Conservation (phyloP, 2,329 filamentous ascomycete genomes). For the Phaeosphaeria sp. region DNA sequence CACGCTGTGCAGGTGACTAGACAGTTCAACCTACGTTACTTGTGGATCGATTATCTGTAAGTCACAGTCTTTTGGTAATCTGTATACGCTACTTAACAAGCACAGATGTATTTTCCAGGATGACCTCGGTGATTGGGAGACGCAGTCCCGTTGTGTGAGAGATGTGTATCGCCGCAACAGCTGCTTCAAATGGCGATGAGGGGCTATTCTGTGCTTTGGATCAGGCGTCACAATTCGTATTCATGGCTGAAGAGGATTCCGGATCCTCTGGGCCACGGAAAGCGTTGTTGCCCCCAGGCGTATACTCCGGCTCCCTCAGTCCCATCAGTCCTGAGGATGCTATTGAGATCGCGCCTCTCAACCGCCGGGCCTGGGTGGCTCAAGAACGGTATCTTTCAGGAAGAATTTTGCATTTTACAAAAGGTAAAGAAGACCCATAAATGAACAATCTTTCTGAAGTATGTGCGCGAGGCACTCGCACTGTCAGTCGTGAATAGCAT, state of each 20-base stretch:
- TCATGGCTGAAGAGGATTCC: neutral
- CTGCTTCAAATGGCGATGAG: neutral
- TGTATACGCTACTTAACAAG: neutral
- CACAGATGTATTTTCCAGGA: slow-evolving; percentile 24
- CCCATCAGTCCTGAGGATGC: neutral
- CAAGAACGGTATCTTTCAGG: slow-evolving; percentile 20
- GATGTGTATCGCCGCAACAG: slow-evolving; percentile 16
- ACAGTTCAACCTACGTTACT: neutral
- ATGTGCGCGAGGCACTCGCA: too few relatives aligned
- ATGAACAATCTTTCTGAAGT: too few relatives aligned
- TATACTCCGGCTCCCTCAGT: neutral
- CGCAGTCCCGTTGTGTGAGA: slow-evolving; percentile 9
- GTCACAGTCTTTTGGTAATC: neutral
- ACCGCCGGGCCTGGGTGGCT: slow-evolving; percentile 21
- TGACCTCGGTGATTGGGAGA: slow-evolving; percentile 10
- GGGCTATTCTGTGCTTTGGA: slow-evolving; percentile 10
- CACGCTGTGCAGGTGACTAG: neutral
- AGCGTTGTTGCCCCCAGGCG: neutral
- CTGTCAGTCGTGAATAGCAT: too few relatives aligned
- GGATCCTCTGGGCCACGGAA: too few relatives aligned
- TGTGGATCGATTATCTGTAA: slow-evolving; percentile 1
- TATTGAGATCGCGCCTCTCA: slow-evolving; percentile 10
- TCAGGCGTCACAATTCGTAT: neutral
- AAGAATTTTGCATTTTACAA: slow-evolving; percentile 19
- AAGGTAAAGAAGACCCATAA: too few relatives aligned